A percentile compares a stretch with the other conserved stretches of the same genome.
Evolutionary conservation across 805 yeast genomes (phyloP).

Genomic region (Nematodospora valgi): DNA sequence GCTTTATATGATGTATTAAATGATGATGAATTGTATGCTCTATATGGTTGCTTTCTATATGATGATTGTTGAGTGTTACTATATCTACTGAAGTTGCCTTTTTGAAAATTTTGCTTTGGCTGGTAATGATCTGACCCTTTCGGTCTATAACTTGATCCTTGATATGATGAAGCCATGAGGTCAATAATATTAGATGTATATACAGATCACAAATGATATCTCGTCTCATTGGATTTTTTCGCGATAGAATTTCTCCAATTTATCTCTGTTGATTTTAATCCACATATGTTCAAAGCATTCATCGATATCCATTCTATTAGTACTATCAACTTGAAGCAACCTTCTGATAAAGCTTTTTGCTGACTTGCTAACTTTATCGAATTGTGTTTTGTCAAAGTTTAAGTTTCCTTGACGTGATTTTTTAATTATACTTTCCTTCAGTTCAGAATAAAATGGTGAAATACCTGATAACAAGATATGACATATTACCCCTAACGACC

Average conservation of each 20-base stretch:
- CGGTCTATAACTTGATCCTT: constrained; percentile 7
- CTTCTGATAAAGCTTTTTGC: constrained; percentile 46
- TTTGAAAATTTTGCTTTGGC: too few species aligned
- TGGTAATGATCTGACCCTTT: constrained; percentile 2
- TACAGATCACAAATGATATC: too few species aligned
- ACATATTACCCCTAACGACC: constrained; percentile 65
- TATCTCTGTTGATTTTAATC: constrained; percentile 38
- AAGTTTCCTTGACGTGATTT: constrained; percentile 39
- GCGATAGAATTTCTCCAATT: constrained; percentile 8
- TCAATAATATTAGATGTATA: too few species aligned
- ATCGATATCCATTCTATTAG: constrained; percentile 30
- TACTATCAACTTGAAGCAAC: constrained; percentile 37
- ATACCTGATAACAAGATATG: constrained; percentile 61
- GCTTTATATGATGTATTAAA: constrained; percentile 7
- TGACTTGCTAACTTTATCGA: constrained; percentile 36
- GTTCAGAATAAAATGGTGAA: constrained; percentile 55
- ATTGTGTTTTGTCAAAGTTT: constrained; percentile 35
- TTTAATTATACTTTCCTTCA: constrained; percentile 18
- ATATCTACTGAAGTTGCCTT: neutral
- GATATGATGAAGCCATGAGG: constrained; percentile 1
- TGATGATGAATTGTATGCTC: constrained; percentile 2
- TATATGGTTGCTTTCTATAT: constrained; percentile 1
- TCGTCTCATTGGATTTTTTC: constrained; percentile 4
- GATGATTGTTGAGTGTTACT: constrained; percentile 2
- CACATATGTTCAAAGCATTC: constrained; percentile 46